Evolutionary conservation across 805 yeast genomes (phyloP), one percentile per base, ranked within the genome.

Genomic region (Candida ponderosae): DNA sequence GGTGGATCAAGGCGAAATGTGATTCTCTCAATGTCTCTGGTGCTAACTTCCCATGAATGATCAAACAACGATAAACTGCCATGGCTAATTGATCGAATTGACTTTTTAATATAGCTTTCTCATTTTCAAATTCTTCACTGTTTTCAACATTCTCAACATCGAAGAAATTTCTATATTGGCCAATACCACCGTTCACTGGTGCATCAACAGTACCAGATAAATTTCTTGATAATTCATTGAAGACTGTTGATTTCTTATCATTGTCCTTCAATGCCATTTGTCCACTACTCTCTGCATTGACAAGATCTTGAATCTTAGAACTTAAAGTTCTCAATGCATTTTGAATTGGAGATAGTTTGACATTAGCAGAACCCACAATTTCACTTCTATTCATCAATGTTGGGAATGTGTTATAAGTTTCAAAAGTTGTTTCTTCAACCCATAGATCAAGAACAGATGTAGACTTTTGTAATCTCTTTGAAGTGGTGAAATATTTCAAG

Each of bases 121-220:
- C 68, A 31, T 51, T 47, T 1, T 39, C 37, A 10, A 46, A 45
- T 24, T 57, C 52, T 27, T 50, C 55, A 14, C 48, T 44, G 4
- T 50, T 48, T 10, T 52, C 48, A 20, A 49, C 48, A 19, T 53
- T 49, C 7, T 56, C 59, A 34, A 67, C 70, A 28, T 56, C 58
- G 53, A 83, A 74, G 54, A 87, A 85, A 2, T 72, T 72, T 38
- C 89, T 69, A 59, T 83, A 87, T 53, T 82, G 87, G 3, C 86
- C 84, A 44, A 87, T 84, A 40, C 96, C 96, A 27, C 96, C 96
- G 54, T 87, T 87, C 6, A 87, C 90, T 4, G 96, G 96, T 0
- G 96, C 77, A 54, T 86, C 95, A 38, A 88, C 89, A 0, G 96
- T 84, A 31, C 96, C 96, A 3, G 86, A 73, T 38, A 81, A 62